Conservation (phyloP, 129 eudicot species). For the Flaveria trinervia region DNA sequence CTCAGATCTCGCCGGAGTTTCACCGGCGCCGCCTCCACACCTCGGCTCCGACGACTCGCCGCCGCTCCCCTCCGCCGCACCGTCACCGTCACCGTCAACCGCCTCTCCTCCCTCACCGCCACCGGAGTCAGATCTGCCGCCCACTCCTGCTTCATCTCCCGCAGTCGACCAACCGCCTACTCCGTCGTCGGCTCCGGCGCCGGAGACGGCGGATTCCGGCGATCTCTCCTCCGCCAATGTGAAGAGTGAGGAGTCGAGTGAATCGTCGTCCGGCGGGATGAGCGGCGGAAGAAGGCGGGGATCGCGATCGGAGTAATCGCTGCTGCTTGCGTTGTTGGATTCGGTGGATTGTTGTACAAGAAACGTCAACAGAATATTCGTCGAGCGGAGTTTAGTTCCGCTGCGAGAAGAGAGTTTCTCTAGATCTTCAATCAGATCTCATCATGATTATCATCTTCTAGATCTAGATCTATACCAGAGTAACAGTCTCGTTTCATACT, state of each 20-base stretch:
- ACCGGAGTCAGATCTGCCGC: constrained; percentile 32
- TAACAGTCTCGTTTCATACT: constrained; percentile 16
- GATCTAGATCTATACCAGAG: constrained; percentile 32
- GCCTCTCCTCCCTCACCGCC: constrained; percentile 46
- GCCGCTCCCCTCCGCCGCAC: constrained; percentile 30
- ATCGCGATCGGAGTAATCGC: constrained; percentile 56
- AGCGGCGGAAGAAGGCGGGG: constrained; percentile 57
- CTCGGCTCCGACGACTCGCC: constrained; percentile 29
- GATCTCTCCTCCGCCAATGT: constrained; percentile 21
- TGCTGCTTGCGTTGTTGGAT: constrained; percentile 42
- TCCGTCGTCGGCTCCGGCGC: constrained; percentile 28
- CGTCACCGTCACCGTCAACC: constrained; percentile 34
- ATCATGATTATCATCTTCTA: constrained; percentile 13
- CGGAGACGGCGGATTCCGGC: constrained; percentile 14
- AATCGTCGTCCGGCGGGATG: constrained; percentile 42
- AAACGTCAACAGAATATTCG: constrained; percentile 59
- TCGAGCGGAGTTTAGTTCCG: constrained; percentile 53
- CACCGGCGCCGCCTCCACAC: constrained; percentile 44
- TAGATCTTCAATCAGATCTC: constrained; percentile 25
- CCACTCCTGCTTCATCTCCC: constrained; percentile 22
- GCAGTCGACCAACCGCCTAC: neutral
- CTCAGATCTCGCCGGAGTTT: constrained; percentile 25
- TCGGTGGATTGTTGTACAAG: constrained; percentile 50
- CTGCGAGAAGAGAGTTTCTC: constrained; percentile 59
- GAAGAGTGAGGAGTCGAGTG: constrained; percentile 10